These are phyloP conservation scores for Linanthus parryae DNA, from an alignment of 148 eudicot genomes.

Conservation along the genomic window DNA sequence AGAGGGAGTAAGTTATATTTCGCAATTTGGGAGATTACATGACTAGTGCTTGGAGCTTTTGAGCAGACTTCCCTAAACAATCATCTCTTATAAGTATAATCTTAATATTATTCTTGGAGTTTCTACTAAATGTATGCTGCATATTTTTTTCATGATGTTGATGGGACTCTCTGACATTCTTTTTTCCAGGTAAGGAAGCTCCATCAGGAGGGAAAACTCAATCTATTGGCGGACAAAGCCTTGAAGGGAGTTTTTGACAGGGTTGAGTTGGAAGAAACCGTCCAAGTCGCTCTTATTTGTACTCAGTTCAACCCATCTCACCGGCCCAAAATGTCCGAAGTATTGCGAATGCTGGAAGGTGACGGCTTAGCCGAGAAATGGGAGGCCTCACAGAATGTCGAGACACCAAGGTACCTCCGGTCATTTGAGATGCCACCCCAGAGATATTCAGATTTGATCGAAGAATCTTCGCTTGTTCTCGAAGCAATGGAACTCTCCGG, in stretches of 20 bases:
- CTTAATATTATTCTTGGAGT: too few species aligned
- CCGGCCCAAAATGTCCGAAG: slow-evolving; percentile 81
- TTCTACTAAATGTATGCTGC: too few species aligned
- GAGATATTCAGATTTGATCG: slow-evolving; percentile 57
- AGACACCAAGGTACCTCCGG: slow-evolving; percentile 37
- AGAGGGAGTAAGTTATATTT: too few species aligned
- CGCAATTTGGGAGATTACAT: too few species aligned
- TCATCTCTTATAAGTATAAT: too few species aligned
- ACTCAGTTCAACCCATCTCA: slow-evolving; percentile 61
- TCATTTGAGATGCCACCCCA: slow-evolving; percentile 31
- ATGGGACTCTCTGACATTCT: too few species aligned
- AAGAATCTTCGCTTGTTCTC: slow-evolving; percentile 60
- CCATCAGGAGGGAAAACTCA: slow-evolving; percentile 56
- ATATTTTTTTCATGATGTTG: too few species aligned
- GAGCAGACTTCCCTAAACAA: too few species aligned
- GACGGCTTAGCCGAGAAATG: slow-evolving; percentile 66
- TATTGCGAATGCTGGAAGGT: slow-evolving; percentile 67
- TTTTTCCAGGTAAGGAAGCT: slow-evolving; percentile 57
- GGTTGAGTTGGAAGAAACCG: slow-evolving; percentile 61
- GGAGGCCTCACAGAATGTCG: slow-evolving; percentile 54
- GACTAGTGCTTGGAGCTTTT: too few species aligned
- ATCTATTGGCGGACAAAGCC: slow-evolving; percentile 53
- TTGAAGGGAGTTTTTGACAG: slow-evolving; percentile 42
- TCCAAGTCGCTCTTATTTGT: slow-evolving; percentile 60
- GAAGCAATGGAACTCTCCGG: slow-evolving; percentile 30